Conservation (phyloP, 768 basidiomycete species). For the Amanita fuliginea region DNA sequence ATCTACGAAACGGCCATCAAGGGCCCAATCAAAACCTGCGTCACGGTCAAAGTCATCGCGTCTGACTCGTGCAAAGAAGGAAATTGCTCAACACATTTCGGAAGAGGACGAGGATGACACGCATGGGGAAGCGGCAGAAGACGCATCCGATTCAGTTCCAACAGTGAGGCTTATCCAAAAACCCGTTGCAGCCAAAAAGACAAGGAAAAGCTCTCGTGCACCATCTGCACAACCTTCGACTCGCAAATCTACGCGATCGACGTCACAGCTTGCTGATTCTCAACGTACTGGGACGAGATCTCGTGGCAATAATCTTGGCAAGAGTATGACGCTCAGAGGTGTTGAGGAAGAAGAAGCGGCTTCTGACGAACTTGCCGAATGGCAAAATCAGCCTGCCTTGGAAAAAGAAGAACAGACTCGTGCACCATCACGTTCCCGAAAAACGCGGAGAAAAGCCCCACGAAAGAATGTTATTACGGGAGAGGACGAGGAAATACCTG, state of each 20-base stretch:
- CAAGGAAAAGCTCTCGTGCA: slow-evolving; percentile 2
- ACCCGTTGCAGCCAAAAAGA: background rate
- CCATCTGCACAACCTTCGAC: slow-evolving; percentile 5
- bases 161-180: background rate
- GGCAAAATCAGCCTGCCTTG: background rate
- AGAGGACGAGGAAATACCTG: background rate
- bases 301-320: background rate
- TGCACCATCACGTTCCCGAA: background rate
- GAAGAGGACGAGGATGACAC: background rate
- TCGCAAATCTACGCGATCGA: background rate
- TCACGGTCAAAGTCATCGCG: background rate
- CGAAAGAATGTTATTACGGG: slow-evolving; percentile 6
- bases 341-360: slow-evolving; percentile 13
- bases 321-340: slow-evolving; percentile 10
- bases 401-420: slow-evolving; percentile 7
- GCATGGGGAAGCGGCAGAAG: background rate
- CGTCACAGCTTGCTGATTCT: slow-evolving; percentile 8
- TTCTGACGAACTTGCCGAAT: slow-evolving; percentile 1
- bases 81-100: background rate
- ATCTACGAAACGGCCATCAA: slow-evolving; percentile 19
- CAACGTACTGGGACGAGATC: background rate
- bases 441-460: background rate
- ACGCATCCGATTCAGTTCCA: background rate
- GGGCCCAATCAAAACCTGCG: slow-evolving; percentile 12
- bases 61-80: background rate